Base-by-base conservation (phyloP, 139 green algal genomes). In the Haematococcus lacustris region DNA sequence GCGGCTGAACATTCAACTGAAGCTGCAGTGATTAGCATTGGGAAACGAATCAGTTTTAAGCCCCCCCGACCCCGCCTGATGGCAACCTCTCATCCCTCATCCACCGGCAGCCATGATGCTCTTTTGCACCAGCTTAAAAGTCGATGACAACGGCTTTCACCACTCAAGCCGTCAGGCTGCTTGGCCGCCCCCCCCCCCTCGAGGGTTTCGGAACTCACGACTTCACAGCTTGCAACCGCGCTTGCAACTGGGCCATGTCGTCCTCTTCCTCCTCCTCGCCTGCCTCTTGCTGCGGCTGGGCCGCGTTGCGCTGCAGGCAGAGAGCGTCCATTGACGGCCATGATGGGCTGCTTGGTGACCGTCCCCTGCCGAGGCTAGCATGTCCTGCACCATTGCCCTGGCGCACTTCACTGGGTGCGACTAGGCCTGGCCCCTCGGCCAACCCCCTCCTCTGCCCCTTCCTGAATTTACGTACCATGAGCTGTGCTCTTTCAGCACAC, bases 171-270 rank as follows among this genome's bases (percentile, higher is more conserved):
- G n/a, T 57, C 47, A n/a, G 47, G 47, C 47, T 28, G 21, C 47
- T 57, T 57, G 47, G 13, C 47, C 13, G 13, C 13, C 47, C 21
- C 21, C 47, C 21, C 47, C 47, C 47, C 13, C 13, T 57, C 47
- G 47, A 63, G 53, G 7, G 6, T 37, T 25, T 7, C 9, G 17
- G 32, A 63, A 2, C 5, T 79, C 50, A 89, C 21, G 61, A 71
- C 63, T 78, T 79, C 26, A 92, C 78, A 1, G 85, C 85, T 40
- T 91, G 70, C 26, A 92, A 68, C 7, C 86, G 72, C 3, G 80
- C 77, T 43, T 77, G 71, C 68, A 92, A 63, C 50, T 83, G 76
- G 0, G 82, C 82, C 60, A 81, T 67, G 43, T 91, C 80, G 0
- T 74, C 76, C 25, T 72, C 76, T 25, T 81, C 73, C 64, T 80